Percentiles rank a stretch among this genome's conserved stretches.
These are phyloP conservation scores for Plasmodium gaboni DNA, from an alignment of 169 alveolate genomes.

Conservation along the genomic window DNA sequence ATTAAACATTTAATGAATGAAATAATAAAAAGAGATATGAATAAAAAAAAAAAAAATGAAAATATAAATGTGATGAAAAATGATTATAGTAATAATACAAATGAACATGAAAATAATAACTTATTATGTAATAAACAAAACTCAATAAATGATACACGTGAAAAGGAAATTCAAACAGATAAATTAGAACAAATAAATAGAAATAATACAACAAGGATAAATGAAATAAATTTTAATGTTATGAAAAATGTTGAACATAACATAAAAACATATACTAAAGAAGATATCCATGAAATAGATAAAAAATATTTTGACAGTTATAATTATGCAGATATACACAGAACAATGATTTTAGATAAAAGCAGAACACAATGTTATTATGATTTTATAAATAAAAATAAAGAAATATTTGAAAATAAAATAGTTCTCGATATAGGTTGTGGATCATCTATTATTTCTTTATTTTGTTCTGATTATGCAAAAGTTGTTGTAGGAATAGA, in stretches of 20 bases:
- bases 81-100: background rate
- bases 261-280: background rate
- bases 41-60: background rate
- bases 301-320: conserved; percentile 92
- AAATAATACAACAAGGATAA: background rate
- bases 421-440: conserved; percentile 97
- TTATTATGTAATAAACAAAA: background rate
- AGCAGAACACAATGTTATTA: conserved; percentile 93
- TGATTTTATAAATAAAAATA: conserved; percentile 88
- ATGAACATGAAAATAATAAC: background rate
- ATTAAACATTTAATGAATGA: conserved; percentile 66
- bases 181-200: background rate
- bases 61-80: background rate
- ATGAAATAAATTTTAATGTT: background rate
- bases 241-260: background rate
- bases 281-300: conserved; percentile 44
- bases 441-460: conserved; percentile 96
- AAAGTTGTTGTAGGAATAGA: conserved; percentile 92
- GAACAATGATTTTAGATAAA: conserved; percentile 94
- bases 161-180: background rate
- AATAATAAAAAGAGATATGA: conserved; percentile 51
- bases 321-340: conserved; percentile 91
- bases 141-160: background rate
- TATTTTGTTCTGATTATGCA: conserved; percentile 93
- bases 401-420: conserved; percentile 88